Evolutionary conservation across 306 rosid species (phyloP), one percentile per base, ranked within the genome.

Genomic region (Astragalus membranaceus): DNA sequence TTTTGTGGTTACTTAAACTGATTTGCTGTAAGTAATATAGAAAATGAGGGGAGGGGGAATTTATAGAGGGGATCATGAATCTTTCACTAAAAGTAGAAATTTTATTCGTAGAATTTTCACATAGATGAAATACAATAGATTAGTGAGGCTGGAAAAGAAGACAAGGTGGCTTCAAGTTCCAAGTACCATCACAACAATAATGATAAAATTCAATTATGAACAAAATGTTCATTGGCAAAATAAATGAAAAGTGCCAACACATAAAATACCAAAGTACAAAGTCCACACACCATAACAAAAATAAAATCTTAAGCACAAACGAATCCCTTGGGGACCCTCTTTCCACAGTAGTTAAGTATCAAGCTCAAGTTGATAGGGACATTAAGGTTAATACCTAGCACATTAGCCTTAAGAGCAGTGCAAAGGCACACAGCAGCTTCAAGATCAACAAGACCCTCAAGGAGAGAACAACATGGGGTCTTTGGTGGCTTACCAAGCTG

Each of bases 351-450:
- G 80, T 85, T 86, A 64, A 93, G 92, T 0, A 93, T 30, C 81
- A 93, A 82, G 80, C 80, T 88, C 83, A 93, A 70, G 7, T 72
- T 39, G n/a, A 92, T 4, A 0, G 92, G 90, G 58, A 90, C 3
- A 16, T 88, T 84, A 12, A 90, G 85, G 77, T 90, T 84, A 56
- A 88, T 17, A 2, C 97, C 96, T 9, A 93, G 26, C 7, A 90
- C 50, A 20, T 82, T 81, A 29, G 93, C 96, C 29, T 80, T 90
- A 3, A 90, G 85, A 7, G 90, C 92, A 0, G 96, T 93, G 94
- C 97, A 90, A 48, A 93, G 97, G 79, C 98, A 93, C 14, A 86
- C 72, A 3, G 94, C 97, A 3, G 97, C 98, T 50, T 93, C 97
- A 66, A 93, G 89, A 57, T 93, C 83, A 33, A 10, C 96, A 0